Percentiles rank a stretch among this genome's conserved stretches.
Conservation (phyloP, 805 yeast species). For the Pichia manshurica region DNA sequence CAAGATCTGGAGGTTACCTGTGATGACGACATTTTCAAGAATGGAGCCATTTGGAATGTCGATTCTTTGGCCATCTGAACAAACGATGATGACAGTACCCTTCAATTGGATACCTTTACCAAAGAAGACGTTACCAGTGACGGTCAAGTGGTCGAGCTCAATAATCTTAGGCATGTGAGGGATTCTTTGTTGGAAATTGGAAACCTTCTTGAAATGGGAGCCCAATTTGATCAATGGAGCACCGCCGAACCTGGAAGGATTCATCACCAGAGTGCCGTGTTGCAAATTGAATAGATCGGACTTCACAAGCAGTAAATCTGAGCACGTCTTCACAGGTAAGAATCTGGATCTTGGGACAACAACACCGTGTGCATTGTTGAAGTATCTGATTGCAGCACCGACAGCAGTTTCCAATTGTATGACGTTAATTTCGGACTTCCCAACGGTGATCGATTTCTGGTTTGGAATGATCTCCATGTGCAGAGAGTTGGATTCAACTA, state of each 20-base stretch:
- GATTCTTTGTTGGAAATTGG: constrained; percentile 82
- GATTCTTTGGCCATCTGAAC: constrained; percentile 93
- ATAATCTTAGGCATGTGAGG: constrained; percentile 94
- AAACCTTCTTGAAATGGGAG: constrained; percentile 92
- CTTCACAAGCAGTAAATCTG: constrained; percentile 89
- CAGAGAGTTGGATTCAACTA: constrained; percentile 76
- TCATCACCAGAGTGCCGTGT: constrained; percentile 85
- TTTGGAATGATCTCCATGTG: constrained; percentile 95
- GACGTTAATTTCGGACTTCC: constrained; percentile 74
- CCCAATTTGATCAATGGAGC: constrained; percentile 95
- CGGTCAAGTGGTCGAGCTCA: constrained; percentile 94
- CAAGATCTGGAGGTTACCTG: constrained; percentile 91
- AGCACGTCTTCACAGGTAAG: constrained; percentile 96
- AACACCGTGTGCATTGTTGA: constrained; percentile 92
- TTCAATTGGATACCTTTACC: constrained; percentile 88
- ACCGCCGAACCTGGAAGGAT: constrained; percentile 81
- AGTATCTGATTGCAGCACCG: constrained; percentile 98
- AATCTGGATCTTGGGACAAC: constrained; percentile 97
- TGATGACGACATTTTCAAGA: constrained; percentile 92
- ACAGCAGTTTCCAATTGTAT: constrained; percentile 97
- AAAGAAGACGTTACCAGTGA: constrained; percentile 90
- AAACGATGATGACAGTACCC: constrained; percentile 96
- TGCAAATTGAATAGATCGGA: constrained; percentile 87
- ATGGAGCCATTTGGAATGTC: constrained; percentile 96
- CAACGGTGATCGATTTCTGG: constrained; percentile 73